Conservation (phyloP, 2,329 filamentous ascomycete species). For the Thelonectria discophora region DNA sequence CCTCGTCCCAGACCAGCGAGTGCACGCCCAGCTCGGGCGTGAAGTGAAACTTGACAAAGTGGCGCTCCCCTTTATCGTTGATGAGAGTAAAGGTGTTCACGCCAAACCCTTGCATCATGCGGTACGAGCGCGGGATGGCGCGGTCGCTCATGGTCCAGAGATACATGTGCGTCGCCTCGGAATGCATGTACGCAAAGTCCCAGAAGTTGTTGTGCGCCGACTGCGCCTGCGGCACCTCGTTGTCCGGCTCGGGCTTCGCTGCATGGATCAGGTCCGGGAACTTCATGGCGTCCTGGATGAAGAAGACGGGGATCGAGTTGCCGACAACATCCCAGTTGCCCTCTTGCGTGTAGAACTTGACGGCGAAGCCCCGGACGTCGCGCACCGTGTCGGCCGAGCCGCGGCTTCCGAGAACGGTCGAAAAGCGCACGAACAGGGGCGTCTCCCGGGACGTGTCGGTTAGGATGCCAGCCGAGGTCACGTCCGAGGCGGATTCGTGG, state of each 20-base stretch:
- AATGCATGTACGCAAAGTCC: slow-evolving; percentile 72
- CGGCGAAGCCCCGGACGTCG: slow-evolving; percentile 82
- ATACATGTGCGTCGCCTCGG: slow-evolving; percentile 80
- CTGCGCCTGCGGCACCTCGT: slow-evolving; percentile 76
- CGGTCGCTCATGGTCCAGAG: slow-evolving; percentile 83
- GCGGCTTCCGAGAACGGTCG: slow-evolving; percentile 77
- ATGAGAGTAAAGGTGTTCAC: slow-evolving; percentile 80
- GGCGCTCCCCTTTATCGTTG: slow-evolving; percentile 73
- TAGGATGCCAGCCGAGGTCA: slow-evolving; percentile 72
- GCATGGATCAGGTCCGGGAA: slow-evolving; percentile 73
- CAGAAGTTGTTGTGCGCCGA: slow-evolving; percentile 79
- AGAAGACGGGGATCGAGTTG: slow-evolving; percentile 80
- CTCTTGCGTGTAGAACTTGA: slow-evolving; percentile 74
- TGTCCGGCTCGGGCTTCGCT: slow-evolving; percentile 75
- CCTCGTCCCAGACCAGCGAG: slow-evolving; percentile 82
- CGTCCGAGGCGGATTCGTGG: slow-evolving; percentile 71
- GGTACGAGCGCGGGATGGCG: slow-evolving; percentile 75
- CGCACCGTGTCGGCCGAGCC: slow-evolving; percentile 83
- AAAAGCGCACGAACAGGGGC: slow-evolving; percentile 66
- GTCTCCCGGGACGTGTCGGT: slow-evolving; percentile 62
- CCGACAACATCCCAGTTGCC: slow-evolving; percentile 80
- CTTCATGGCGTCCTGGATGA: slow-evolving; percentile 79
- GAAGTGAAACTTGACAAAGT: slow-evolving; percentile 82
- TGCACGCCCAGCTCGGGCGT: slow-evolving; percentile 79
- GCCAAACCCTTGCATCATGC: slow-evolving; percentile 89